These are phyloP conservation scores for Trichocladium uniseriatum DNA, from an alignment of 495 filamentous ascomycete genomes.

Conservation along the genomic window DNA sequence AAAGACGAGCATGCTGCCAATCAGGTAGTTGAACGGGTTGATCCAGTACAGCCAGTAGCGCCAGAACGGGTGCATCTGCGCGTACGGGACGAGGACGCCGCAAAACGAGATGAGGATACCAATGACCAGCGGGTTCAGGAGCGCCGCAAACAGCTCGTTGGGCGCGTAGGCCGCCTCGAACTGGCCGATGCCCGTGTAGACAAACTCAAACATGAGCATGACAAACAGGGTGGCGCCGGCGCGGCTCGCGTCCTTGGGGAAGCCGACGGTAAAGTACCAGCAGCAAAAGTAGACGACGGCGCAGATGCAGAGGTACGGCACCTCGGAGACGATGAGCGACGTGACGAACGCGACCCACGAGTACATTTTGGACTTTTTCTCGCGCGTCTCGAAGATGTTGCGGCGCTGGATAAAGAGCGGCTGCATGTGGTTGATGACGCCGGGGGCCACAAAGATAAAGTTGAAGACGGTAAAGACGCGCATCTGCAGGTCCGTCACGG, in stretches of 20 bases:
- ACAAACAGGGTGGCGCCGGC: conserved; percentile 37
- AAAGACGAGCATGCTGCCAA: conserved; percentile 31
- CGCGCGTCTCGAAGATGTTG: conserved; percentile 62
- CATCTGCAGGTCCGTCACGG: conserved; percentile 61
- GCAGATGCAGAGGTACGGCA: conserved; percentile 48
- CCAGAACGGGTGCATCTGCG: conserved; percentile 42
- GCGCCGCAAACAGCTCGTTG: conserved; percentile 44
- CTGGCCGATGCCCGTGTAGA: conserved; percentile 44
- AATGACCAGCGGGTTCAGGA: conserved; percentile 44
- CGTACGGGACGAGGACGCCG: conserved; percentile 47
- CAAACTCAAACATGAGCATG: conserved; percentile 40
- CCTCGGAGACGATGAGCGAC: conserved; percentile 47
- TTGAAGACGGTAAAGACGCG: conserved; percentile 67
- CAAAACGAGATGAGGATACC: conserved; percentile 44
- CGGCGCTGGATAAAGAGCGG: conserved; percentile 59
- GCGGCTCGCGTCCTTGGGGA: conserved; percentile 33
- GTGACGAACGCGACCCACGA: conserved; percentile 52
- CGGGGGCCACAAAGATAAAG: conserved; percentile 42
- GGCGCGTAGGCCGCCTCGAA: conserved; percentile 38
- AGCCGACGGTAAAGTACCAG: conserved; percentile 52
- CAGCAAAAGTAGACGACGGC: conserved; percentile 49
- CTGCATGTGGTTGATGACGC: conserved; percentile 50
- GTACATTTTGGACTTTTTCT: conserved; percentile 66
- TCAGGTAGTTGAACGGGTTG: conserved; percentile 48
- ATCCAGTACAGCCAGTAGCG: conserved; percentile 42